Base-by-base conservation (phyloP, 352 stramenopile genomes). In the Globisporangium nunn region DNA sequence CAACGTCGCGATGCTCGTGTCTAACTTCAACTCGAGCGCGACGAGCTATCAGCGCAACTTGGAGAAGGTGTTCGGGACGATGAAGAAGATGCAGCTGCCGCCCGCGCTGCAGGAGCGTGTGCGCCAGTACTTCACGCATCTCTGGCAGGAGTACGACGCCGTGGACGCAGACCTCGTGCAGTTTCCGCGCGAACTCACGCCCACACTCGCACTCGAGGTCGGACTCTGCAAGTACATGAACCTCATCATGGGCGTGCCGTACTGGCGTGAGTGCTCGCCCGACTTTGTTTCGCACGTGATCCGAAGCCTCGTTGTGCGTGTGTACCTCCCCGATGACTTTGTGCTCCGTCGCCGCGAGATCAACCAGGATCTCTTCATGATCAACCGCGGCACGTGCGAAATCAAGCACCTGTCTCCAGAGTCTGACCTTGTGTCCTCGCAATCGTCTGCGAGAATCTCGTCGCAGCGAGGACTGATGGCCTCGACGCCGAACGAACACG, bases 201-300 rank as follows among this genome's bases (percentile, higher is more conserved):
- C 81, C 47, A 88, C 80, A 23, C 64, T 90, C 2, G 77, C 72
- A 11, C 75, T 82, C 1, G 78, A 90, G 50, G 74, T 88, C 52
- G 72, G 74, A 33, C 55, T 91, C 2, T 93, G 74, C 65, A 88
- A 88, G 61, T 92, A 74, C 71, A 79, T 79, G 66, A 63, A 81
- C 41, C 53, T 84, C 18, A 65, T 78, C 41, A 81, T 76, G 64
- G 67, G 78, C 47, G 66, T 87, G 71, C 50, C 45, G 28, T 44
- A 55, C 12, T 54, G 78, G 71, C 47, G 67, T 0, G 63, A 69
- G 8, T 87, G 74, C 41, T 73, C 67, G 0, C 66, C 68, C 1
- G 74, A 87, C 62, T 79, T 88, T 46, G 63, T 78, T 10, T 83
- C 81, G 43, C 75, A 77, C 10, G 55, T 87, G 6, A 66, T 85